Evolutionary conservation across 2,329 filamentous ascomycete genomes (phyloP).

Genomic region (Aspergillus fumigatus): DNA sequence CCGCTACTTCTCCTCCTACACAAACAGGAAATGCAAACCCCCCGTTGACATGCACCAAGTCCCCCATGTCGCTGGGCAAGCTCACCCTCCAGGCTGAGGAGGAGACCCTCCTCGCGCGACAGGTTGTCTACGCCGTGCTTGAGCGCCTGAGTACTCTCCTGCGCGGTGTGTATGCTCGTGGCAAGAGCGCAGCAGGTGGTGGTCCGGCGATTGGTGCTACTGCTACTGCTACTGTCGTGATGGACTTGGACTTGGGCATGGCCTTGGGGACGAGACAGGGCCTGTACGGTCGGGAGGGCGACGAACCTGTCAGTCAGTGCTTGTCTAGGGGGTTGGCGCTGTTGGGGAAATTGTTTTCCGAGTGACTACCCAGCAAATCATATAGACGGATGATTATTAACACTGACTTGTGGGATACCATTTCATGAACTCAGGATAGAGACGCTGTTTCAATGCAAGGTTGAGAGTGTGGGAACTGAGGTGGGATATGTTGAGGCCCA

Average conservation of each 20-base stretch:
- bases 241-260: too few species aligned
- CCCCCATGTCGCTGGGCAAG: background rate
- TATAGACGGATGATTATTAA: too few species aligned
- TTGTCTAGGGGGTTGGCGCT: conserved; percentile 5
- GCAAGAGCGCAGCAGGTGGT: background rate
- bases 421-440: too few species aligned
- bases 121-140: background rate
- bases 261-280: background rate
- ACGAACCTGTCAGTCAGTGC: background rate
- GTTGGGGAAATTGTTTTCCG: conserved; percentile 1
- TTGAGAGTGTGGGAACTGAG: too few species aligned
- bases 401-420: too few species aligned
- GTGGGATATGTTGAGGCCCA: background rate
- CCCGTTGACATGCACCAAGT: background rate
- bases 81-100: conserved; percentile 2
- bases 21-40: background rate
- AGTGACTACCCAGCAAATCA: background rate
- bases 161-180: conserved; percentile 1
- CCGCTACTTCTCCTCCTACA: too few species aligned
- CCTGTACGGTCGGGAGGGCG: conserved; percentile 3
- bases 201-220: background rate
- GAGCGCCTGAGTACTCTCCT: background rate
- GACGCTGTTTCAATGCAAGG: too few species aligned
- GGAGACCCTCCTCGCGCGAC: conserved; percentile 2
- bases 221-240: too few species aligned